Conservation (phyloP, 2,329 filamentous ascomycete genomes). For the Fusarium pseudonygamai region DNA sequence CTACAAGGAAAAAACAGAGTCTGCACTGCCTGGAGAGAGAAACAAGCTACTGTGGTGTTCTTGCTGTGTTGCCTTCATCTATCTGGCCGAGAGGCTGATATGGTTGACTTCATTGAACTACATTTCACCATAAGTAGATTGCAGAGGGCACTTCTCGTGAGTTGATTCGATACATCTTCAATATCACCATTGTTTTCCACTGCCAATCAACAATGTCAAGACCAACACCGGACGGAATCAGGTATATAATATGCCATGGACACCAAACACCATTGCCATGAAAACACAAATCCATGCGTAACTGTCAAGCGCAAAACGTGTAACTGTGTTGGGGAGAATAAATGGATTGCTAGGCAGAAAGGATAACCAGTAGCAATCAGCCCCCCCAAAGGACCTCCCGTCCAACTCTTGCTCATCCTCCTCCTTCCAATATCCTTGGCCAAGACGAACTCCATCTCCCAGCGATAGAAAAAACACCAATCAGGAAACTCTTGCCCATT, state of each 20-base stretch:
- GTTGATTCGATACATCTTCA: not conserved
- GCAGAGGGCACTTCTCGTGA: not conserved
- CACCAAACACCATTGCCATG: slow-evolving; percentile 50
- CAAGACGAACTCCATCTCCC: slow-evolving; percentile 25
- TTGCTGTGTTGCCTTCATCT: not conserved
- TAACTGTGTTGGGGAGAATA: slow-evolving; percentile 34
- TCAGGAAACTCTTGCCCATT: slow-evolving; percentile 27
- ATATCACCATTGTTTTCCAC: not conserved
- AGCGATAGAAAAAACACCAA: slow-evolving; percentile 30
- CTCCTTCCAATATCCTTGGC: slow-evolving; percentile 5
- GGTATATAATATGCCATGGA: slow-evolving; percentile 47
- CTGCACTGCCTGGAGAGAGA: not conserved
- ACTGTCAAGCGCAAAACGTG: slow-evolving; percentile 28
- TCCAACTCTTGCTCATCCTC: slow-evolving; percentile 10
- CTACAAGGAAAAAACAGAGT: not conserved
- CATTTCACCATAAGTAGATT: not conserved
- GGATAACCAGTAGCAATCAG: slow-evolving; percentile 29
- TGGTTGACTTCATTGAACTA: not conserved
- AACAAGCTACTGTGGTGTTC: not conserved
- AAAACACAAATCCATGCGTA: slow-evolving; percentile 41
- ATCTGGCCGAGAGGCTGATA: not conserved
- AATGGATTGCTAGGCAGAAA: slow-evolving; percentile 37
- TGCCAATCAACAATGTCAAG: slow-evolving; percentile 12
- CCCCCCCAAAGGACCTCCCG: slow-evolving; percentile 16
- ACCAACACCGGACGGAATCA: slow-evolving; percentile 34